A percentile compares a stretch with the other conserved stretches of the same genome.
Conservation (phyloP, 306 rosid genomes). For the Spatholobus suberectus region DNA sequence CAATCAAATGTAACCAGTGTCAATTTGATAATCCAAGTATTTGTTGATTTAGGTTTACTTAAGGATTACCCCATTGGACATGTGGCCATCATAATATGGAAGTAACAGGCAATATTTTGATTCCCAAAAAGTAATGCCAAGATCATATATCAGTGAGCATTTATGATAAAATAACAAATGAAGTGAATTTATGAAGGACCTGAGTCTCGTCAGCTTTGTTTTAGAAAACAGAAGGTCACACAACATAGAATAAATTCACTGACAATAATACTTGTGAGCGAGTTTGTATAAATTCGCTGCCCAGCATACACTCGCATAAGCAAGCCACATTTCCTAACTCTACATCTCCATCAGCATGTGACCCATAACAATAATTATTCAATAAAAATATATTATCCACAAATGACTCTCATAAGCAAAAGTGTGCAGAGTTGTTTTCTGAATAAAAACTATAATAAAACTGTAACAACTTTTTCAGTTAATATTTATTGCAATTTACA, state of each 20-base stretch:
- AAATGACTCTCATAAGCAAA: slow-evolving; percentile 10
- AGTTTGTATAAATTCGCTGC: slow-evolving; percentile 10
- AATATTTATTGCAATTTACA: slow-evolving; percentile 17
- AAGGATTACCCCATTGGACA: slow-evolving; percentile 6
- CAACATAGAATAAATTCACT: not conserved
- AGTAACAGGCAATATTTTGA: not conserved
- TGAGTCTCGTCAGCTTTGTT: not conserved
- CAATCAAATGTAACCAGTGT: slow-evolving; percentile 19
- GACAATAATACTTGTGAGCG: not conserved
- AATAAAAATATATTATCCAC: too few species aligned
- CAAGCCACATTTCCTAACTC: slow-evolving; percentile 15
- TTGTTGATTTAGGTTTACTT: not conserved
- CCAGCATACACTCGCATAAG: slow-evolving; percentile 22
- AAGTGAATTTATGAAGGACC: slow-evolving; percentile 17
- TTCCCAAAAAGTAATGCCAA: slow-evolving; percentile 10
- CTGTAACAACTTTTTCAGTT: not conserved
- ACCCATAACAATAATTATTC: too few species aligned
- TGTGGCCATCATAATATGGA: not conserved
- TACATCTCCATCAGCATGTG: slow-evolving; percentile 34
- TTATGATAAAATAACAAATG: not conserved
- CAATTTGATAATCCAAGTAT: slow-evolving; percentile 6
- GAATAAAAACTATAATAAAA: not conserved
- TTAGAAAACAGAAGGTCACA: too few species aligned
- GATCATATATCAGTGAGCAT: not conserved
- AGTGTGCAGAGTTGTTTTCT: not conserved